Evolutionary conservation across 1,139 yeast species (phyloP).

Genomic region (Yamadazyma trypodendri): DNA sequence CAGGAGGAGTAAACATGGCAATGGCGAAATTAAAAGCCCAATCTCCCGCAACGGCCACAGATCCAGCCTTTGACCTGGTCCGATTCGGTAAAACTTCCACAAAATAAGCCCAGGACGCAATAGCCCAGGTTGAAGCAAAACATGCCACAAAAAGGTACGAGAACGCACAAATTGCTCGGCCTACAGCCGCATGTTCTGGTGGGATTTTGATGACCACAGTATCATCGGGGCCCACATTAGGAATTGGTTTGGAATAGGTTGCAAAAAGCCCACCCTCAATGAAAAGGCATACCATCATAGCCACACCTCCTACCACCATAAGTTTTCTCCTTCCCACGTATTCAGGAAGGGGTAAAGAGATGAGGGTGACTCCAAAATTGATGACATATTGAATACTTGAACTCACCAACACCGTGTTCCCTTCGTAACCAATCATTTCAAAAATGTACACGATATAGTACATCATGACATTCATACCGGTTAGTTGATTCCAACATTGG

Average conservation of each 20-base stretch:
- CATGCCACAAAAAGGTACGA: conserved; percentile 53
- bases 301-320: conserved; percentile 28
- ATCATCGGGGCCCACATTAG: conserved; percentile 30
- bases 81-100: conserved; percentile 45
- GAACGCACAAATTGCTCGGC: conserved; percentile 54
- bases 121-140: conserved; percentile 61
- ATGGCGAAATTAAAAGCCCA: conserved; percentile 54
- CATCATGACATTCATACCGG: conserved; percentile 67
- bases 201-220: conserved; percentile 49
- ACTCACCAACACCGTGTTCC: conserved; percentile 40
- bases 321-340: conserved; percentile 33
- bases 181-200: conserved; percentile 33
- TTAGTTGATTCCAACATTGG: conserved; percentile 60
- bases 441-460: conserved; percentile 60
- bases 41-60: conserved; percentile 48
- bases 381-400: conserved; percentile 52
- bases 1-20: conserved; percentile 51
- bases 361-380: conserved; percentile 42
- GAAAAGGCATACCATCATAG: conserved; percentile 36
- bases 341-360: conserved; percentile 37
- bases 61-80: conserved; percentile 55
- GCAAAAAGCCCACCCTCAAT: conserved; percentile 43
- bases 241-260: conserved; percentile 38
- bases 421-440: conserved; percentile 53
- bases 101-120: conserved; percentile 55